A percentile compares a stretch with the other conserved stretches of the same genome.
Conservation (phyloP, 768 basidiomycete genomes). For the Russula foetens region DNA sequence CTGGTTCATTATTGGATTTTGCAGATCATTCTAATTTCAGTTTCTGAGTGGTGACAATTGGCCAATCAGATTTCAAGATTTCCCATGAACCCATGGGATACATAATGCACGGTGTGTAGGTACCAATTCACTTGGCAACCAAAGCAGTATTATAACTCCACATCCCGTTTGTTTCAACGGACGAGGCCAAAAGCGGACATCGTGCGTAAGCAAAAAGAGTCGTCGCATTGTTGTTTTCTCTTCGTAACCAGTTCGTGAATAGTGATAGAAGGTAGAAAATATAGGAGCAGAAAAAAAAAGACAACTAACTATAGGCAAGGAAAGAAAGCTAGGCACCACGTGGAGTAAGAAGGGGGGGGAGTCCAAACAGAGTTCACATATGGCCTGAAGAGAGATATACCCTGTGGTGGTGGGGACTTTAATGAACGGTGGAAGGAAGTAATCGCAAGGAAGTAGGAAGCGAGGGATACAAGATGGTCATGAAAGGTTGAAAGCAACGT, state of each 20-base stretch:
- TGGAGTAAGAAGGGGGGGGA: neutral
- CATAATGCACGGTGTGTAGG: no score
- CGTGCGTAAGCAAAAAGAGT: neutral
- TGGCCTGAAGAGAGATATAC: neutral
- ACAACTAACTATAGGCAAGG: neutral
- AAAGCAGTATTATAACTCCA: no score
- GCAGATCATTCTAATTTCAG: no score
- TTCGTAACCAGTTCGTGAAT: conserved; percentile 14
- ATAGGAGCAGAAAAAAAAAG: neutral
- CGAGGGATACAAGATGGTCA: conserved; percentile 4
- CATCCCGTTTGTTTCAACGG: no score
- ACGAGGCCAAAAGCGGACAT: neutral
- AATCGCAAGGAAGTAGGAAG: neutral
- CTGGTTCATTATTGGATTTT: no score
- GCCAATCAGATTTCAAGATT: no score
- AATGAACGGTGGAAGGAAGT: neutral
- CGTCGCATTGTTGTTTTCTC: conserved; percentile 14
- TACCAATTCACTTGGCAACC: no score
- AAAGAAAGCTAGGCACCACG: neutral
- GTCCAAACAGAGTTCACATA: neutral
- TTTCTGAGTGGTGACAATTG: no score
- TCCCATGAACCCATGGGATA: no score
- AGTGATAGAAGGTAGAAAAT: neutral
- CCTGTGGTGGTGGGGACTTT: neutral
- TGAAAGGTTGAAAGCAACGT: conserved; percentile 1